Base-by-base conservation (phyloP, 2,329 filamentous ascomycete species). In the Penicillium sp. region DNA sequence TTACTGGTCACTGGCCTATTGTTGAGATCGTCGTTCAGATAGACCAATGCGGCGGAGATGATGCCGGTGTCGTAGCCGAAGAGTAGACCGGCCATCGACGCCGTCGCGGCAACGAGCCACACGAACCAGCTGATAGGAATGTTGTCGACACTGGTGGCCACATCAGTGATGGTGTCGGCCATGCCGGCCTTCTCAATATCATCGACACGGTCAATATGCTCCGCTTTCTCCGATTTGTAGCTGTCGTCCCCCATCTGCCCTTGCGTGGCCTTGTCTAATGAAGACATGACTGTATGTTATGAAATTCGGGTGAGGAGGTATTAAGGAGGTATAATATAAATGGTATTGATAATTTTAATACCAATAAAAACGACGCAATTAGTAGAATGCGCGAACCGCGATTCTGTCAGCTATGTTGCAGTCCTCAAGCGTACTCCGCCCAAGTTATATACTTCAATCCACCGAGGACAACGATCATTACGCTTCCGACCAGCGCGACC, bases 31-130 rank as follows among this genome's bases (percentile, higher is more conserved):
- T 56, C 46, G 18, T 52, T 49, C 15, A 65, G 45, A 32, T 62
- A 34, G 12, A 78, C 71, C 1, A 78, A 66, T 8, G 78, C 76
- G 0, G 71, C 78, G 17, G 69, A 78, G 48, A 75, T 79, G 63
- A 73, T 71, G 32, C 69, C 77, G 37, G 71, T 80, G 55, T 78
- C 78, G 59, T 80, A 81, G 12, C 77, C 74, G 54, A 67, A 69
- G 13, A 64, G 64, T 37, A 64, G 58, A 2, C 58, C 63, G 1
- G 63, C 63, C 46, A 66, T 66, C 3, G 70, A 72, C 1, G 71
- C 72, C 1, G 71, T 72, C 15, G 69, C 34, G 12, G 70, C 64
- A 12, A 73, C 69, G 10, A 74, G 57, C 72, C 72, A 75, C 33
- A 72, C 70, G 33, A 68, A 71, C 49, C 60, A 71, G 7, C 69